phyloP scores from a whole-genome alignment of 2,329 filamentous ascomycete species.

The Cladobotryum protrusum region DNA sequence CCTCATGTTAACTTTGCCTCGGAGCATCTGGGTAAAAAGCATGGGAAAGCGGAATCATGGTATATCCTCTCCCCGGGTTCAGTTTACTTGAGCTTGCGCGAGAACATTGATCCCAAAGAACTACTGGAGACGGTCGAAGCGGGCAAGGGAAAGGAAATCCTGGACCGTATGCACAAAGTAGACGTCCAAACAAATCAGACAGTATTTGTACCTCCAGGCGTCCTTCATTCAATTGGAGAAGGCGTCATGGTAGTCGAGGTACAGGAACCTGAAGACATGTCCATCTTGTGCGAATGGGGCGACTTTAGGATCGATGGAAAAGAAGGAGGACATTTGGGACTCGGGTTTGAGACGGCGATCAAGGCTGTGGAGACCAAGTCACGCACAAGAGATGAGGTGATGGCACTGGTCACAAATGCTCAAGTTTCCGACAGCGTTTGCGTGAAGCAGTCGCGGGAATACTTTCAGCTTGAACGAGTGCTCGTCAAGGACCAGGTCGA shows the following conservation, averaged over 20 bases:
- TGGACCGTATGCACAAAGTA: constrained; percentile 14
- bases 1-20: constrained; percentile 16
- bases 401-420: constrained; percentile 4
- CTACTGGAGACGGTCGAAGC: constrained; percentile 10
- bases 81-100: constrained; percentile 14
- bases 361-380: constrained; percentile 12
- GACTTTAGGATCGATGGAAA: constrained; percentile 13
- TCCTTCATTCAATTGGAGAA: constrained; percentile 18
- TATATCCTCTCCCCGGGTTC: constrained; percentile 15
- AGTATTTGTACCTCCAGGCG: constrained; percentile 16
- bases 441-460: constrained; percentile 9
- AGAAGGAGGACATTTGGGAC: constrained; percentile 14
- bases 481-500: constrained; percentile 1
- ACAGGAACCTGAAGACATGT: constrained; percentile 16
- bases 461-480: constrained; percentile 14
- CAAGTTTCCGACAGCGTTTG: constrained; percentile 4
- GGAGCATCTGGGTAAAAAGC: constrained; percentile 12
- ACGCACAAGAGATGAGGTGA: constrained; percentile 8
- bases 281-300: constrained; percentile 15
- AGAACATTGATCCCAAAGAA: constrained; percentile 10
- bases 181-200: constrained; percentile 14
- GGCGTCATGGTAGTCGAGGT: constrained; percentile 16
- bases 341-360: constrained; percentile 14
- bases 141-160: constrained; percentile 9
- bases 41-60: constrained; percentile 20